Evolutionary conservation across 768 basidiomycete species (phyloP).

Genomic region (Agaricus sinodeliciosus): DNA sequence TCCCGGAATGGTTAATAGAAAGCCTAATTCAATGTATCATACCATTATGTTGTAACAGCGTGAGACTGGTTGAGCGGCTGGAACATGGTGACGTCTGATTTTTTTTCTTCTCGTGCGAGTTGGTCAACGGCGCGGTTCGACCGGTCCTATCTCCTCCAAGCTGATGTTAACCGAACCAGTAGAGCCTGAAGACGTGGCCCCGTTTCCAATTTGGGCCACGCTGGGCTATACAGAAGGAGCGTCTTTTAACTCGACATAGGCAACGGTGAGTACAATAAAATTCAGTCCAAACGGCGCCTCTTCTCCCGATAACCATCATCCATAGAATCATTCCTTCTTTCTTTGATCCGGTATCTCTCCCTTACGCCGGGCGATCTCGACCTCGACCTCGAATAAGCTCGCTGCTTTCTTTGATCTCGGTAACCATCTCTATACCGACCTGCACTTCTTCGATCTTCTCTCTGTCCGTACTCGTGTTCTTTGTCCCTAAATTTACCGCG

Average conservation of each 20-base stretch:
- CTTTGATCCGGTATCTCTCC: slow-evolving; percentile 22
- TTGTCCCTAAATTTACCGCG: slow-evolving; percentile 3
- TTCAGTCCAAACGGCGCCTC: slow-evolving; percentile 50
- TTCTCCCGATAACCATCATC: slow-evolving; percentile 34
- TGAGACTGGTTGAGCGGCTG: no score
- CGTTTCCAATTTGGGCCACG: no score
- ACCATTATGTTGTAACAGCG: no score
- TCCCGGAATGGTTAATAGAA: no score
- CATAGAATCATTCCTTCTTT: slow-evolving; percentile 20
- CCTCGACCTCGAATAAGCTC: slow-evolving; percentile 22
- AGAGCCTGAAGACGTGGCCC: no score
- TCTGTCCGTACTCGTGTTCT: slow-evolving; percentile 8
- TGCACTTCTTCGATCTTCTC: slow-evolving; percentile 14
- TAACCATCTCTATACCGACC: slow-evolving; percentile 17
- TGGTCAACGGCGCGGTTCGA: no score
- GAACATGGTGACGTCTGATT: no score
- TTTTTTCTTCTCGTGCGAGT: no score
- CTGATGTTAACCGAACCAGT: no score
- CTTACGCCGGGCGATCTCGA: slow-evolving; percentile 24
- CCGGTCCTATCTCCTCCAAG: no score
- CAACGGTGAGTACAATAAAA: not conserved
- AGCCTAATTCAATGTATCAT: not conserved
- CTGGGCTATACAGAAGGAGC: no score
- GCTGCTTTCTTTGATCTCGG: slow-evolving; percentile 19
- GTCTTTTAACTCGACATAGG: no score